phyloP scores from a whole-genome alignment of 2,329 filamentous ascomycete genomes.

The Cladophialophora chaetospira region DNA sequence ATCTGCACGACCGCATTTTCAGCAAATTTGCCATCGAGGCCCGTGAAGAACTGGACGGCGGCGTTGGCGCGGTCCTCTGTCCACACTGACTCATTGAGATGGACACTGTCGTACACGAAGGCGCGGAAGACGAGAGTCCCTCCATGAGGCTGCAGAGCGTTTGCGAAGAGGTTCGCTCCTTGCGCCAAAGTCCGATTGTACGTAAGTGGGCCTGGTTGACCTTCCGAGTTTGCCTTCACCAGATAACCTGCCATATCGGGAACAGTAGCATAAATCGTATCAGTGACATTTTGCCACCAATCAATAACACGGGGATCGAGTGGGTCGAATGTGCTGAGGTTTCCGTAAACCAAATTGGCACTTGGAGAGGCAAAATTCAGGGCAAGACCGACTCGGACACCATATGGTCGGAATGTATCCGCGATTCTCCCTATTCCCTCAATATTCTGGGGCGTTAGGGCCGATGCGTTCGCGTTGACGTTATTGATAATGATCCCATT shows the following conservation, averaged over 20 bases:
- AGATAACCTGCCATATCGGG: conserved; percentile 71
- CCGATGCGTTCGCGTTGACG: conserved; percentile 66
- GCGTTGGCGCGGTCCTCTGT: conserved; percentile 69
- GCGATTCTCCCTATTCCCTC: conserved; percentile 64
- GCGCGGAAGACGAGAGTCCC: conserved; percentile 71
- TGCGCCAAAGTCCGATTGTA: conserved; percentile 71
- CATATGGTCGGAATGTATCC: conserved; percentile 67
- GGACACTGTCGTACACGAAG: conserved; percentile 66
- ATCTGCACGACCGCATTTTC: conserved; percentile 73
- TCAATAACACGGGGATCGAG: conserved; percentile 60
- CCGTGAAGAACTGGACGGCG: conserved; percentile 66
- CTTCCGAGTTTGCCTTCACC: conserved; percentile 72
- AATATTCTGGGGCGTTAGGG: conserved; percentile 60
- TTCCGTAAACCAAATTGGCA: conserved; percentile 50
- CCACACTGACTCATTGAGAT: conserved; percentile 61
- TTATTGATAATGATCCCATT: conserved; percentile 72
- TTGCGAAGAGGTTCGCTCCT: conserved; percentile 69
- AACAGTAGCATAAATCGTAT: conserved; percentile 60
- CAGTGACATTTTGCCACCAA: conserved; percentile 65
- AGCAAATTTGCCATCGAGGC: conserved; percentile 66
- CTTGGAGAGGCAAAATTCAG: conserved; percentile 68
- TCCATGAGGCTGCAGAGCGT: conserved; percentile 58
- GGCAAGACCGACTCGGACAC: conserved; percentile 65
- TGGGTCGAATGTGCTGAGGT: conserved; percentile 65
- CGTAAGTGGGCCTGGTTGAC: conserved; percentile 67